These are phyloP conservation scores for Mortierella sp. DNA, from an alignment of 371 early-diverging fungal species.

Conservation along the genomic window DNA sequence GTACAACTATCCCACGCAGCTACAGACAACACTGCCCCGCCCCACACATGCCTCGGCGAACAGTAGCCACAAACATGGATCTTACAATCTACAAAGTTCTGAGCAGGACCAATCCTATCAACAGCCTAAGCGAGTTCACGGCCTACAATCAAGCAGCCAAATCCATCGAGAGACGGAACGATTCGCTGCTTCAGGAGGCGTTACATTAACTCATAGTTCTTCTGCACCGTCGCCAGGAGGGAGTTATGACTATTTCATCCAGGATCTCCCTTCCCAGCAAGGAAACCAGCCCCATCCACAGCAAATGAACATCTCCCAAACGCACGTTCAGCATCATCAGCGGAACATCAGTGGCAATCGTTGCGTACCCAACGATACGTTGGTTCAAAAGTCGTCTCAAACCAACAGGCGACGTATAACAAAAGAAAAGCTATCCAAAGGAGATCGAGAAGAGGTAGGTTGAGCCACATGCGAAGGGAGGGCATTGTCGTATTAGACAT, in stretches of 20 bases:
- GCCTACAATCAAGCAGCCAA: conserved; percentile 5
- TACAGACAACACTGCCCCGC: background rate
- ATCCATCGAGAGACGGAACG: background rate
- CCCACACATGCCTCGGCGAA: background rate
- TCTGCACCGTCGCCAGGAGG: background rate
- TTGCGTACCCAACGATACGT: background rate
- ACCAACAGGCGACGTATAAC: conserved; percentile 21
- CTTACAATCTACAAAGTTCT: background rate
- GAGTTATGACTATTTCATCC: background rate
- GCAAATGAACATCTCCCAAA: background rate
- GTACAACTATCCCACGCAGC: background rate
- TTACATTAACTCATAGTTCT: background rate
- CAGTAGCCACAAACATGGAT: background rate
- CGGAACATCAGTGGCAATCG: conserved; percentile 3
- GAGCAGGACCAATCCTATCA: conserved; percentile 12
- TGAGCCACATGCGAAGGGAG: background rate
- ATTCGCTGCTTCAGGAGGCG: background rate
- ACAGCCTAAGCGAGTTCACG: conserved; percentile 6
- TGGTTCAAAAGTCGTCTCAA: background rate
- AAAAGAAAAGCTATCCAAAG: conserved; percentile 36
- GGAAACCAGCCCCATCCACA: background rate
- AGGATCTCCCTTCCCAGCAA: background rate
- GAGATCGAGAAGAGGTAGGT: conserved; percentile 51
- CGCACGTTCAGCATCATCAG: conserved; percentile 13
- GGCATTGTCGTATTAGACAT: too few species aligned